Conservation (phyloP, 129 eudicot species). For the Chrysanthemum seticuspe region DNA sequence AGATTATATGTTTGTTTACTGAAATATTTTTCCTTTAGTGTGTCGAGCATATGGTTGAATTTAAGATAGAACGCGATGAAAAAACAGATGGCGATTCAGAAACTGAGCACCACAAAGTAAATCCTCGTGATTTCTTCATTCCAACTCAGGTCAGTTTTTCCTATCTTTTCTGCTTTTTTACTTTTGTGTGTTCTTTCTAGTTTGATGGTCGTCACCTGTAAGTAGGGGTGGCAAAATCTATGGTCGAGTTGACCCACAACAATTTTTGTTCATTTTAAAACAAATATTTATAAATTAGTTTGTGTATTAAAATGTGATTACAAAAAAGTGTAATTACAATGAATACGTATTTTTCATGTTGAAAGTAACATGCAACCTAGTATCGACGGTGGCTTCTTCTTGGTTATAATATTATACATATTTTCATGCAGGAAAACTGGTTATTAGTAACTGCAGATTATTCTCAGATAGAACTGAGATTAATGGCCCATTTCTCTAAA, state of each 20-base stretch:
- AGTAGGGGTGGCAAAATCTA: neutral
- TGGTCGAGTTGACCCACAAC: no score
- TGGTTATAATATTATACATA: slow-evolving; percentile 10
- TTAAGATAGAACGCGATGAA: slow-evolving; percentile 44
- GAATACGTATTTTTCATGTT: no score
- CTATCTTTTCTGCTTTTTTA: neutral
- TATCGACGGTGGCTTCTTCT: slow-evolving; percentile 3
- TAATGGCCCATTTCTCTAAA: slow-evolving; percentile 97
- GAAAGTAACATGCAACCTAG: neutral
- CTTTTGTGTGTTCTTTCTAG: neutral
- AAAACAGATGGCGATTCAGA: slow-evolving; percentile 39
- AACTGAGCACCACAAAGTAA: slow-evolving; percentile 44
- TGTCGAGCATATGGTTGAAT: slow-evolving; percentile 91
- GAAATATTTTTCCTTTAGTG: slow-evolving; percentile 45
- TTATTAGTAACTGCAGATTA: slow-evolving; percentile 92
- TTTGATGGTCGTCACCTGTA: neutral
- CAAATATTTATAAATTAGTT: neutral
- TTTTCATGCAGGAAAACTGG: slow-evolving; percentile 78
- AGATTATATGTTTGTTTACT: neutral
- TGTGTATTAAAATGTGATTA: no score
- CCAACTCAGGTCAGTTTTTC: slow-evolving; percentile 69
- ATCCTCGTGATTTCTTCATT: slow-evolving; percentile 84
- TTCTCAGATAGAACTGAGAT: slow-evolving; percentile 92
- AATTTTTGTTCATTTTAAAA: neutral
- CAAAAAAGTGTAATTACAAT: no score